phyloP scores from a whole-genome alignment of 257 asterid genomes.

The Scutellaria baicalensis region DNA sequence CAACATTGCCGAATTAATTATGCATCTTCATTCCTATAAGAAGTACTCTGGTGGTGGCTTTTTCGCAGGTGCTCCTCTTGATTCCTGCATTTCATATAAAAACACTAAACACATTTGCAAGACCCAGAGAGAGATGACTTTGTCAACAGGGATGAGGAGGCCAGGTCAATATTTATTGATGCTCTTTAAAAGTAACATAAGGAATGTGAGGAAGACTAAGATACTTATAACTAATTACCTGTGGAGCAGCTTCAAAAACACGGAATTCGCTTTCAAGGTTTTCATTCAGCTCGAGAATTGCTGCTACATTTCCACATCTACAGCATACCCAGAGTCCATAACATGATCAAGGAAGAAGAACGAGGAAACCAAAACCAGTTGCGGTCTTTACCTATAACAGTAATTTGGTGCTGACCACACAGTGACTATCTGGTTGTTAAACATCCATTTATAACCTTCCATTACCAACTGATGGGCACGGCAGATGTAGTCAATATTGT shows the following conservation, averaged over 20 bases:
- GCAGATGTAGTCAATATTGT: constrained; percentile 79
- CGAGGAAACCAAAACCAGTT: background rate
- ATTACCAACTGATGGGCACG: constrained; percentile 98
- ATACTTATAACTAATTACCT: constrained; percentile 34
- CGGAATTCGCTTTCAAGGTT: constrained; percentile 68
- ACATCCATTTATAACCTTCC: constrained; percentile 99
- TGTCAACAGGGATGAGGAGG: background rate
- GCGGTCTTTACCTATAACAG: constrained; percentile 64
- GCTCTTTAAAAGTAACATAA: background rate
- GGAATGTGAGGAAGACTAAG: background rate
- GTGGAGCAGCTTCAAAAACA: constrained; percentile 93
- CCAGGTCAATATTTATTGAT: background rate
- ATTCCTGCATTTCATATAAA: constrained; percentile 51
- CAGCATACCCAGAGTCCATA: constrained; percentile 1
- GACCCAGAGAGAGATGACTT: background rate
- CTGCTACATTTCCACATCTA: constrained; percentile 97
- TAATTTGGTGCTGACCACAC: constrained; percentile 99
- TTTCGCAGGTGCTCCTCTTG: constrained; percentile 78
- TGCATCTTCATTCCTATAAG: constrained; percentile 30
- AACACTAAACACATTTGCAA: background rate
- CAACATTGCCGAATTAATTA: background rate
- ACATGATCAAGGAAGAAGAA: background rate
- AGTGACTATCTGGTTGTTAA: constrained; percentile 78
- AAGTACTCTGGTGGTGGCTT: constrained; percentile 95
- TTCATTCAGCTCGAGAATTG: constrained; percentile 87